A percentile compares a stretch with the other conserved stretches of the same genome.
These are phyloP conservation scores for Pythium phragmitis DNA, from an alignment of 352 stramenopile species.

Conservation along the genomic window DNA sequence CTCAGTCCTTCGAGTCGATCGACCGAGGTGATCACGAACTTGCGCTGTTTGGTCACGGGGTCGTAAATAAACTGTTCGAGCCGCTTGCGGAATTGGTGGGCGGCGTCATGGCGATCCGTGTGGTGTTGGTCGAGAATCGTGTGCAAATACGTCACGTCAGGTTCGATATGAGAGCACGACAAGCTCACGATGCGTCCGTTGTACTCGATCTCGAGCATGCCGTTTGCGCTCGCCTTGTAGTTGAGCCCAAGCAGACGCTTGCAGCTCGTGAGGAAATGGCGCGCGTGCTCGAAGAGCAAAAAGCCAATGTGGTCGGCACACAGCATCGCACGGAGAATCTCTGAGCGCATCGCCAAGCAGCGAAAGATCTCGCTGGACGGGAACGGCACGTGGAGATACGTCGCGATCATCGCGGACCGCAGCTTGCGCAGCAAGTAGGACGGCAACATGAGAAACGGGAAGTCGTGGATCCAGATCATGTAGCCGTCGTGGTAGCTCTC, in stretches of 20 bases:
- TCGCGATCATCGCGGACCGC: slow-evolving; percentile 90
- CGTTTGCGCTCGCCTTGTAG: slow-evolving; percentile 87
- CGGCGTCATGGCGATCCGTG: slow-evolving; percentile 40
- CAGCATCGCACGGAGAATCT: slow-evolving; percentile 90
- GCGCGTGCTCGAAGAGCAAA: slow-evolving; percentile 92
- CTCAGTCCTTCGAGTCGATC: slow-evolving; percentile 95
- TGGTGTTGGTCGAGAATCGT: slow-evolving; percentile 52
- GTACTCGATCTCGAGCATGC: slow-evolving; percentile 93
- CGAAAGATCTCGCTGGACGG: slow-evolving; percentile 98
- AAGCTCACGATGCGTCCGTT: slow-evolving; percentile 96
- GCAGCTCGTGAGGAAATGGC: slow-evolving; percentile 91
- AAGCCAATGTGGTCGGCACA: slow-evolving; percentile 93
- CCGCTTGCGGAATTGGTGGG: slow-evolving; percentile 30
- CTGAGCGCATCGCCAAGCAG: slow-evolving; percentile 89
- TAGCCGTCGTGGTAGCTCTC: slow-evolving; percentile 80
- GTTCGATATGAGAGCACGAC: slow-evolving; percentile 96
- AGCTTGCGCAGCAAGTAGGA: slow-evolving; percentile 94
- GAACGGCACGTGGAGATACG: slow-evolving; percentile 98
- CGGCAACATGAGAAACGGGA: slow-evolving; percentile 97
- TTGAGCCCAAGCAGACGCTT: slow-evolving; percentile 94
- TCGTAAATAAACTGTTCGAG: slow-evolving; percentile 44
- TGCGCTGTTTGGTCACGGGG: slow-evolving; percentile 31
- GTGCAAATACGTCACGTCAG: slow-evolving; percentile 83
- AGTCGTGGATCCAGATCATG: slow-evolving; percentile 98
- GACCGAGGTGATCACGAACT: slow-evolving; percentile 87